Base-by-base conservation (phyloP, 441 rosid species). In the Eruca vesicaria region DNA sequence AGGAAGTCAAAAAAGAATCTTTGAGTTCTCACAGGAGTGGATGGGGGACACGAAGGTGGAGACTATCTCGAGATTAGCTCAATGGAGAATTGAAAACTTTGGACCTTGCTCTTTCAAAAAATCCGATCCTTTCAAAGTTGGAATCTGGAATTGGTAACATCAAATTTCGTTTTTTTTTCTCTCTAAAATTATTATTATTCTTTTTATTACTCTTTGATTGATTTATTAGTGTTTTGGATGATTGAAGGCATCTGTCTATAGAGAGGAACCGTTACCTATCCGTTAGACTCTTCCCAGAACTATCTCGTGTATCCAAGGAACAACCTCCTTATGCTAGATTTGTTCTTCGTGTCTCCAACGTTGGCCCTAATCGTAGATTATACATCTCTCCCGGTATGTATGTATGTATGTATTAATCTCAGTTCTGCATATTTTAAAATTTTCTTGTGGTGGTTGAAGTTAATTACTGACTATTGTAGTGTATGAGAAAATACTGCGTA, bases 91-190 rank as follows among this genome's bases (percentile, higher is more conserved):
- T 83, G 97, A 90, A 19, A 89, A 81, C 80, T 88, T 88, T 60
- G 94, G 96, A 6, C 92, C 97, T 76, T 85, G 87, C 68, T 84
- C 92, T 60, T 89, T 78, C 87, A 87, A 83, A 57, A 94, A 89
- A 57, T 94, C 99, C 26, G 97, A 94, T 68, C 92, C 97, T 66
- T 94, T 94, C 85, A 88, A 82, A 78, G 82, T 89, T 74, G 99
- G 99, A 66, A 87, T 92, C 76, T 94, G 99, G 99, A 94, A 88
- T 86, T 94, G 99, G 97, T 94, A 78, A 75, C 57, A 59, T 56
- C 73, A 26, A 36, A 59, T n/a, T n/a, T n/a, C n/a, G 33, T 32
- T 33, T 32, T 32, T 3, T 7, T 28, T 10, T 66, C 2, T 32
- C 5, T n/a, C n/a, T n/a, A n/a, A n/a, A n/a, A n/a, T n/a, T n/a